Percentiles rank a stretch among this genome's conserved stretches.
These are phyloP conservation scores for Coemansia javaensis DNA, from an alignment of 192 early-diverging fungal genomes.

Conservation along the genomic window DNA sequence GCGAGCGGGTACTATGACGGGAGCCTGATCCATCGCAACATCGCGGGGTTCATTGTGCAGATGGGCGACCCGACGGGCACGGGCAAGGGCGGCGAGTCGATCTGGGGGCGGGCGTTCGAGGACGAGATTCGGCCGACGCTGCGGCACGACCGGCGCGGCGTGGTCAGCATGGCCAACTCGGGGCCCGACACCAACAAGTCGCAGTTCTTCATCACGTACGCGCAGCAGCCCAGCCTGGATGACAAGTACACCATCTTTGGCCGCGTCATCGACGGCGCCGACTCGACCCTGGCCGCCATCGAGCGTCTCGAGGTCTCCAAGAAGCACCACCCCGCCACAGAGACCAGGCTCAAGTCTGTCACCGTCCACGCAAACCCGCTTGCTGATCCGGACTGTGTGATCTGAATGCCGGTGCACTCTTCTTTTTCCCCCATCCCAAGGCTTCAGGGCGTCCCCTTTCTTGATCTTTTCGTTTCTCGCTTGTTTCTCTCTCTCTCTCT, in stretches of 20 bases:
- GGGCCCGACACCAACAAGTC: slow-evolving; percentile 87
- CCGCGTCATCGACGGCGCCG: slow-evolving; percentile 81
- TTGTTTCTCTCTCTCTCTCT: background rate
- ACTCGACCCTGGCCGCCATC: slow-evolving; percentile 75
- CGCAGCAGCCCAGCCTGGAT: slow-evolving; percentile 81
- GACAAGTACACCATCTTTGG: slow-evolving; percentile 72
- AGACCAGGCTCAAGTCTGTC: slow-evolving; percentile 66
- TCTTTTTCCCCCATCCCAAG: no score
- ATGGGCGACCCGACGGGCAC: slow-evolving; percentile 85
- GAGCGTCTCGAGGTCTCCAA: slow-evolving; percentile 84
- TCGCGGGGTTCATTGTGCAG: slow-evolving; percentile 82
- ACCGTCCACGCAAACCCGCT: slow-evolving; percentile 95
- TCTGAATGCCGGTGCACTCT: background rate
- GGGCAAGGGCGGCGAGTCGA: slow-evolving; percentile 81
- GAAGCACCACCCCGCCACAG: slow-evolving; percentile 74
- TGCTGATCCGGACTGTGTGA: slow-evolving; percentile 55
- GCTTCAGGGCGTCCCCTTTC: no score
- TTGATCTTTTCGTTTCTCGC: no score
- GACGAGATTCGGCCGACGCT: slow-evolving; percentile 76
- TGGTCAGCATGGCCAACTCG: slow-evolving; percentile 90
- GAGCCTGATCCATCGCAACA: slow-evolving; percentile 79
- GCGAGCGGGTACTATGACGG: slow-evolving; percentile 90
- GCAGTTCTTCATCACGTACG: slow-evolving; percentile 89
- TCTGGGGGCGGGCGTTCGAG: slow-evolving; percentile 77
- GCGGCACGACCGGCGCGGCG: slow-evolving; percentile 82